Evolutionary conservation across 768 basidiomycete species (phyloP), one percentile per base, ranked within the genome.

Genomic region (Candolleomyces aberdarensis): DNA sequence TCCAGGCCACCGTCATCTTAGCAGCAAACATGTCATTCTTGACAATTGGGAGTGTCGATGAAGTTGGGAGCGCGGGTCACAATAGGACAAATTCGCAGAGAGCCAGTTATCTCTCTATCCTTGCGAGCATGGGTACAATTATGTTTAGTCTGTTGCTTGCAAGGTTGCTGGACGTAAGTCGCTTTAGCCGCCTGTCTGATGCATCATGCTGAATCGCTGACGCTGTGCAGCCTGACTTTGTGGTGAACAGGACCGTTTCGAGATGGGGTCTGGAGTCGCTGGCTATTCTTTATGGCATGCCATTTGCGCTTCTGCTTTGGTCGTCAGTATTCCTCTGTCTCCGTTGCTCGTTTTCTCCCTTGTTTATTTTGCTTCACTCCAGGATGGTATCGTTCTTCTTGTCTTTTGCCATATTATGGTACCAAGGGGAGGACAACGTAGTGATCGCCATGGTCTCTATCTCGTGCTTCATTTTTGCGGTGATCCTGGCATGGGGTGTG

Each of bases 371-470:
- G 20, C 11, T 32, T 39, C 8, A 19, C 17, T 49, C 49, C 26
- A 72, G 71, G 13, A 65, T 66, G 46, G 40, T 68, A 11, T 64
- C 68, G 2, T 70, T 72, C 50, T 64, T 72, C 22, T 48, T 58
- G 31, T 67, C 71, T 20, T 68, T 72, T 55, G 60, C 65, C 5
- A 50, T 64, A 31, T 58, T 67, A 57, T 70, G 69, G 47, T 63
- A 62, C 46, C 48, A 43, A 15, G 59, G 62, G 3, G 50, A 52
- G 10, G 65, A 67, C 56, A 44, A 46, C 14, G 31, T 64, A 10
- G 60, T 65, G 14, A 62, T 62, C 22, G 40, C 56, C 1, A 56
- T 68, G 29, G 65, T 69, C 39, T 57, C 59, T 29, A 39, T 66
- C 15, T 52, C 63, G 31, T 65, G 61, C 50, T 53, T 63, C 9